Percentiles rank a stretch among this genome's conserved stretches.
phyloP scores from a whole-genome alignment of 345 rosid species.

The Ricinus communis region DNA sequence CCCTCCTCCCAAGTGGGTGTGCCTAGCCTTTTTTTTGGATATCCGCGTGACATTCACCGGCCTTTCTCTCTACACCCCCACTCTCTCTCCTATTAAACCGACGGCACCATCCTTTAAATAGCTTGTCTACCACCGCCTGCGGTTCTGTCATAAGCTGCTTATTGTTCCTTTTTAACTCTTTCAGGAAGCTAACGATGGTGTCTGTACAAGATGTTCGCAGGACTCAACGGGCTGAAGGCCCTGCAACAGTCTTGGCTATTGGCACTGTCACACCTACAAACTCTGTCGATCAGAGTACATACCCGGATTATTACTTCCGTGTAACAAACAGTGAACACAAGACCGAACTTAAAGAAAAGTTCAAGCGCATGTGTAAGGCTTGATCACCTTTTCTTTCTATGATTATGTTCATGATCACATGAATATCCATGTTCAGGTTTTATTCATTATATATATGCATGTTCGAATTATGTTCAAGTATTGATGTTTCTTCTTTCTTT shows the following conservation, averaged over 20 bases:
- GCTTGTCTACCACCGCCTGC: too few species aligned
- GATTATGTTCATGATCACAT: neutral
- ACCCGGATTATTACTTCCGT: conserved; percentile 54
- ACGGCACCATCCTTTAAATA: too few species aligned
- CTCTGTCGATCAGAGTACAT: conserved; percentile 41
- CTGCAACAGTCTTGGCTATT: conserved; percentile 52
- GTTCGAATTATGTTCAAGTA: neutral
- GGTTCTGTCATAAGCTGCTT: too few species aligned
- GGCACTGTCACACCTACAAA: conserved; percentile 53
- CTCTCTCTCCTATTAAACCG: too few species aligned
- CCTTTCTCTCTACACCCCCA: too few species aligned
- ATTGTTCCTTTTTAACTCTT: too few species aligned
- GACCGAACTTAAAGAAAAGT: conserved; percentile 53
- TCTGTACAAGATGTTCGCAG: conserved; percentile 40
- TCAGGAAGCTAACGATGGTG: too few species aligned
- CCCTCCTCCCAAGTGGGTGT: too few species aligned
- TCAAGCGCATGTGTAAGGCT: conserved; percentile 59
- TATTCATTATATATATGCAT: neutral
- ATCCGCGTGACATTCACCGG: too few species aligned
- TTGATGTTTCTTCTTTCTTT: too few species aligned
- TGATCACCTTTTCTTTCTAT: neutral
- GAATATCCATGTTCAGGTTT: too few species aligned
- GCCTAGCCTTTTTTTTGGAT: too few species aligned
- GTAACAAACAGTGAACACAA: conserved; percentile 54
- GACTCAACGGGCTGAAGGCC: conserved; percentile 47